phyloP scores from a whole-genome alignment of 192 early-diverging fungal species.

The Coemansia sp. region DNA sequence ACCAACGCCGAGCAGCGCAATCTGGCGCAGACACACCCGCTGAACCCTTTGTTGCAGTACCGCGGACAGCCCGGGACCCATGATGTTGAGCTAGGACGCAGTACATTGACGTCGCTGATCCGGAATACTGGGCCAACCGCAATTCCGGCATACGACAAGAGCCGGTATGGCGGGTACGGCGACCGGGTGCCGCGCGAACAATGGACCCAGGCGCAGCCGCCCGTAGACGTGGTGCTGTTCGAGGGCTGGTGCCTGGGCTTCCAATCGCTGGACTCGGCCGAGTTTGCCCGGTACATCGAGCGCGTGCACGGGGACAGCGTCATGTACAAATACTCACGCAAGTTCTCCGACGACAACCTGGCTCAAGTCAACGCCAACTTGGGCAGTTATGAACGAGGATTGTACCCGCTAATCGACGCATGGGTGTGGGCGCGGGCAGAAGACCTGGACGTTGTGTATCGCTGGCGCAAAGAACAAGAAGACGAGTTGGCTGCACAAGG shows the following conservation, averaged over 20 bases:
- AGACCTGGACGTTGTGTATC: slow-evolving; percentile 65
- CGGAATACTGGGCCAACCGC: slow-evolving; percentile 26
- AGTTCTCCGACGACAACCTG: slow-evolving; percentile 30
- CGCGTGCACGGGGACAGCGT: slow-evolving; percentile 10
- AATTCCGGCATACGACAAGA: slow-evolving; percentile 84
- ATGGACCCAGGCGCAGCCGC: slow-evolving; percentile 58
- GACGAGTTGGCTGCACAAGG: slow-evolving; percentile 47
- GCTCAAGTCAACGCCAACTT: slow-evolving; percentile 33
- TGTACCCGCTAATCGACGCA: slow-evolving; percentile 70
- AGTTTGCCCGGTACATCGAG: slow-evolving; percentile 27
- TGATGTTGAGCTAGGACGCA: slow-evolving; percentile 64
- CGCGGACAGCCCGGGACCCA: slow-evolving; percentile 92
- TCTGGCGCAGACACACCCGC: slow-evolving; percentile 18
- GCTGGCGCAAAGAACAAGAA: slow-evolving; percentile 90
- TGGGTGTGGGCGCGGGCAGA: slow-evolving; percentile 69
- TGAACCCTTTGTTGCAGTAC: slow-evolving; percentile 73
- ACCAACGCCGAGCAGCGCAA: slow-evolving; percentile 62
- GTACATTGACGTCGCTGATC: slow-evolving; percentile 47
- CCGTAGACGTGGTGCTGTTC: slow-evolving; percentile 79
- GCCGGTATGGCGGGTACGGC: slow-evolving; percentile 68
- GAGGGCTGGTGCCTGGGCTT: slow-evolving; percentile 96
- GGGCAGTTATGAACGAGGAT: slow-evolving; percentile 53
- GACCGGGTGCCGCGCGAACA: slow-evolving; percentile 61
- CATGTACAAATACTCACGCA: slow-evolving; percentile 42
- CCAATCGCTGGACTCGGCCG: slow-evolving; percentile 52